Evolutionary conservation across 768 basidiomycete genomes (phyloP), one percentile per base, ranked within the genome.

Genomic region (Myochromella boudieri): DNA sequence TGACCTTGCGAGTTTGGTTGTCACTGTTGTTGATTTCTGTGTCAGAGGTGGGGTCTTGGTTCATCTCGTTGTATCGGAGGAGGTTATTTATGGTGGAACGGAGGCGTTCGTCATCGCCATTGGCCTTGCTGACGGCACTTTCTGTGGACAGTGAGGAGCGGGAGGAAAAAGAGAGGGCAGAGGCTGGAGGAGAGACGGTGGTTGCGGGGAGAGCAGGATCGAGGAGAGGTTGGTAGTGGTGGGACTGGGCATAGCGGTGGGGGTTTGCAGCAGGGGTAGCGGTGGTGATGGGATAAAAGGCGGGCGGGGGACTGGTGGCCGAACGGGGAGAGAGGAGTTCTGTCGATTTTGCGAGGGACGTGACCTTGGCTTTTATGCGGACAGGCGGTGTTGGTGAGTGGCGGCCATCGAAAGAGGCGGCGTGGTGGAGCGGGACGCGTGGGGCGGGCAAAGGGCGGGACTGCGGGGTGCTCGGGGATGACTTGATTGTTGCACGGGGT

Each of bases 81-180:
- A 78, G 68, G 20, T 71, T 76, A 51, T 74, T 67, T 31, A 78
- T 52, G 1, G 73, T 75, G 1, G 72, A 60, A 33, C 61, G 63
- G 41, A 70, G 53, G 32, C 52, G 56, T 4, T 60, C 57, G 37
- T 54, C 39, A 43, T 53, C 54, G 22, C 49, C 57, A 42, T 55
- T 60, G 5, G 42, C 27, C 6, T 53, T 65, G 14, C 65, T 68
- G 44, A 72, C 65, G 1, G 20, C 27, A 49, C 75, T 68, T 17
- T 57, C 62, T 17, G 59, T 60, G 2, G 75, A 76, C 10, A 73
- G 67, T 2, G 85, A 86, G 1, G 86, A 89, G n/a, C 69, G 79
- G 3, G 88, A 89, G n/a, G 88, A 90, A 55, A 84, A 77, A 1
- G 88, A 91, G 12, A 90, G 53, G 0, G 82, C 71, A 17, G 88